These are phyloP conservation scores for Graphilbum fragrans DNA, from an alignment of 2,329 filamentous ascomycete genomes.

Conservation along the genomic window DNA sequence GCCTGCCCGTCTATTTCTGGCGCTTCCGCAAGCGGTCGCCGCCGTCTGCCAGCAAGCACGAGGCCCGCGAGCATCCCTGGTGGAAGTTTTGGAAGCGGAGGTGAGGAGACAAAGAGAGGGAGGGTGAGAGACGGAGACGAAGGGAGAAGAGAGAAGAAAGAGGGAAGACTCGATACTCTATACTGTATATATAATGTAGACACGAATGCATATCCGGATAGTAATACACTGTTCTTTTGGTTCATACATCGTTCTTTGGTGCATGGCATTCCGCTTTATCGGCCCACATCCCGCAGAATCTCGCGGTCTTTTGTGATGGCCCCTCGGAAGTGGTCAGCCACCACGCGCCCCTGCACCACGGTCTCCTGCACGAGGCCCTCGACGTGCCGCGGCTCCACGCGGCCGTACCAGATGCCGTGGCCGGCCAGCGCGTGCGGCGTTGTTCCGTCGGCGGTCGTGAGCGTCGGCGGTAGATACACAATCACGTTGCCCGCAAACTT, in stretches of 20 bases:
- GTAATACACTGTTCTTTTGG: too few relatives aligned
- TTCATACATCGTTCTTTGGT: too few relatives aligned
- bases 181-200: too few relatives aligned
- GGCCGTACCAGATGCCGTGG: conserved; percentile 70
- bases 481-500: conserved; percentile 82
- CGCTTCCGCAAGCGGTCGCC: conserved; percentile 47
- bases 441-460: conserved; percentile 25
- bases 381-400: conserved; percentile 63
- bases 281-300: conserved; percentile 39
- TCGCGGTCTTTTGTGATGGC: conserved; percentile 45
- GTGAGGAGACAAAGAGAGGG: not conserved
- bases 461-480: conserved; percentile 56
- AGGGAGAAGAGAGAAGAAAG: too few relatives aligned
- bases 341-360: conserved; percentile 51
- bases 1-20: conserved; percentile 83
- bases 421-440: conserved; percentile 51
- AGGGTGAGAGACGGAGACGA: too few relatives aligned
- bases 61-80: conserved; percentile 23
- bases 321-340: conserved; percentile 61
- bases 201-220: not conserved
- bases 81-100: conserved; percentile 51
- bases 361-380: conserved; percentile 67
- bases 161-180: too few relatives aligned
- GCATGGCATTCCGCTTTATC: too few relatives aligned
- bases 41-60: conserved; percentile 33